phyloP scores from a whole-genome alignment of 176 grass and related monocot genomes.

The Aegilops longissima region DNA sequence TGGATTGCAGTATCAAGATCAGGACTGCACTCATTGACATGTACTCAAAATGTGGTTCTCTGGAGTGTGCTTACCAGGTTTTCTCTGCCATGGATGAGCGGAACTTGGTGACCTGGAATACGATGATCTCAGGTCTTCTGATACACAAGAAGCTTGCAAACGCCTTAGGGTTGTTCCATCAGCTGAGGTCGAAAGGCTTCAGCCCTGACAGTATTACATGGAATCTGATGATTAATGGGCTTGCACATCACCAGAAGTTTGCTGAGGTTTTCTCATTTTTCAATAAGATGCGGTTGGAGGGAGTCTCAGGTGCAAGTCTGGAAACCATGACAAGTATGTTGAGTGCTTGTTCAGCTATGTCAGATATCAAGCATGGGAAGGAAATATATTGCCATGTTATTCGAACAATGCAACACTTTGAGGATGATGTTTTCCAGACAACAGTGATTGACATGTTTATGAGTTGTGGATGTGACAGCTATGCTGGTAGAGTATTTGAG shows the following conservation, averaged over 20 bases:
- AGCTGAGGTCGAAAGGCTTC: constrained; percentile 33
- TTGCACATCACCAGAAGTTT: constrained; percentile 24
- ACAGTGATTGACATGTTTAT: constrained; percentile 45
- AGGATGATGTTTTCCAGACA: constrained; percentile 47
- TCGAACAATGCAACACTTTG: constrained; percentile 25
- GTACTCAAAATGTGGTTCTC: constrained; percentile 35
- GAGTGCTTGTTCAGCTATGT: constrained; percentile 31
- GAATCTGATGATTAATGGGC: constrained; percentile 40
- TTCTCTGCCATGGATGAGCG: constrained; percentile 25
- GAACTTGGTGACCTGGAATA: constrained; percentile 44
- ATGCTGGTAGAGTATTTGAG: constrained; percentile 43
- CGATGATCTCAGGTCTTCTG: constrained; percentile 42
- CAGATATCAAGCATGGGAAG: constrained; percentile 39
- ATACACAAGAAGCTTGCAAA: neutral
- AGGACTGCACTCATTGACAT: constrained; percentile 33
- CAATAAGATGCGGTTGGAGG: constrained; percentile 24
- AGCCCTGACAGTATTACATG: constrained; percentile 33
- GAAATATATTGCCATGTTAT: constrained; percentile 48
- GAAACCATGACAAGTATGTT: constrained; percentile 41
- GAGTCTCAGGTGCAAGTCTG: constrained; percentile 23
- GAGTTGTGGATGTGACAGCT: constrained; percentile 32
- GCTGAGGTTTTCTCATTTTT: constrained; percentile 32
- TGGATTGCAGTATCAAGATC: constrained; percentile 27
- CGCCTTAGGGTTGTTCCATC: constrained; percentile 17
- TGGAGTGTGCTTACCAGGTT: constrained; percentile 31